Evolutionary conservation across 331 rosid species (phyloP), one percentile per base, ranked within the genome.

Genomic region (Quercus lobata): DNA sequence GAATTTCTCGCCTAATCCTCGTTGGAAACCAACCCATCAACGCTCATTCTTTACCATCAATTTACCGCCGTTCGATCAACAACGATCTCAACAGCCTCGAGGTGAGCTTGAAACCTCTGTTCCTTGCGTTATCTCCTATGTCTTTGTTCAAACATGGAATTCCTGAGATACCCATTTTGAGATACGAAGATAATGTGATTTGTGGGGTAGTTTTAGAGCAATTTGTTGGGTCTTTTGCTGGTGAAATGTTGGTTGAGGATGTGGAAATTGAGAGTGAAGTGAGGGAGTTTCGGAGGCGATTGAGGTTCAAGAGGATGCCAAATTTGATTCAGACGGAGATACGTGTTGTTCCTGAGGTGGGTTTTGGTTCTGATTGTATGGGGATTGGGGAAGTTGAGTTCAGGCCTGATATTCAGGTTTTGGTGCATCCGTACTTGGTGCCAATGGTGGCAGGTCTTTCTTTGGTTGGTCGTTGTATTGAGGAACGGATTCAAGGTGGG

Each of bases 241-340:
- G 99, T 56, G 97, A 95, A 75, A 86, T 95, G 92, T 77, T 92
- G 83, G 91, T 95, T 29, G 99, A 92, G 80, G 91, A 95, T 85
- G 94, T 90, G 57, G 92, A 92, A 85, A 80, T 95, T 75, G 91
- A 84, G 77, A 63, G 58, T 49, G 82, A 41, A n/a, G 52, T 5
- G 72, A 85, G 83, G 74, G 97, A 91, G 52, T 95, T 95, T 52
- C 84, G 99, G 65, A 92, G 99, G 83, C 90, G 96, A 22, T 86
- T 92, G 90, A 90, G 97, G 87, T 95, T 89, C 74, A 93, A 88
- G 83, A 89, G 92, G 78, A 90, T 89, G 97, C 96, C 94, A 70
- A 93, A 93, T 82, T 85, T 95, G 81, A 77, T 94, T 76, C 98
- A 94, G 76, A 91, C 97, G 8, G 86, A 94, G 61, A 81, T 92